Percentiles rank a stretch among this genome's conserved stretches.
These are phyloP conservation scores for Musa acuminata DNA, from an alignment of 176 grass and related monocot genomes.

Conservation along the genomic window DNA sequence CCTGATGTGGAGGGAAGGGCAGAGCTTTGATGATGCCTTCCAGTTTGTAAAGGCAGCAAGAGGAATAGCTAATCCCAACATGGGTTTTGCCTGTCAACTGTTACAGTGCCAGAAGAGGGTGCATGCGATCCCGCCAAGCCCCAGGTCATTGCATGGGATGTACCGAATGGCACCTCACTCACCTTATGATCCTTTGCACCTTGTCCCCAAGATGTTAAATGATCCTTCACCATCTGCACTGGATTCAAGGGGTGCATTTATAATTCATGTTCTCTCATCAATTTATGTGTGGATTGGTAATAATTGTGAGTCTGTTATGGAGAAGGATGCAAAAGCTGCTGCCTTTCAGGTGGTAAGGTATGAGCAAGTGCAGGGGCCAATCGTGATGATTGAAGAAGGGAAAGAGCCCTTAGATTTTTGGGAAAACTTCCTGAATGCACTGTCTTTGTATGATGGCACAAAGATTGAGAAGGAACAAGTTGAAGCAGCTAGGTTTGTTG, in stretches of 20 bases:
- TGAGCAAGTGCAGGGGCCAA: slow-evolving; percentile 76
- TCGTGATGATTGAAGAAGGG: slow-evolving; percentile 66
- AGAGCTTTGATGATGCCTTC: slow-evolving; percentile 89
- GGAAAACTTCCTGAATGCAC: slow-evolving; percentile 63
- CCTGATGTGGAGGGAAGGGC: slow-evolving; percentile 94
- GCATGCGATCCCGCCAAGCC: slow-evolving; percentile 73
- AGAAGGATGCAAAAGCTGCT: slow-evolving; percentile 74
- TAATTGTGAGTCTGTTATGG: slow-evolving; percentile 66
- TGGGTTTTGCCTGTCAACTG: slow-evolving; percentile 97
- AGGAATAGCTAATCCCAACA: slow-evolving; percentile 86
- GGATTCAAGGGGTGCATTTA: slow-evolving; percentile 82
- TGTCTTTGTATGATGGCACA: slow-evolving; percentile 33
- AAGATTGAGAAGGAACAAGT: slow-evolving; percentile 52
- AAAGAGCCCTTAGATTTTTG: slow-evolving; percentile 73
- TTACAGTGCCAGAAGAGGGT: slow-evolving; percentile 97
- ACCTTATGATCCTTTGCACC: slow-evolving; percentile 70
- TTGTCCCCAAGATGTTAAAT: slow-evolving; percentile 93
- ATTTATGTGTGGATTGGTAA: slow-evolving; percentile 93
- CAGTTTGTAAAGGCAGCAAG: slow-evolving; percentile 87
- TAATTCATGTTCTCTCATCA: slow-evolving; percentile 72
- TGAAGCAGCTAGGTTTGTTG: slow-evolving; percentile 36
- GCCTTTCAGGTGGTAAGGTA: slow-evolving; percentile 94
- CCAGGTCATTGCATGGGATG: slow-evolving; percentile 80
- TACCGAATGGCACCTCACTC: slow-evolving; percentile 93
- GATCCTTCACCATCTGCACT: slow-evolving; percentile 58